These are phyloP conservation scores for Dryadomyces quercus-mongolicae DNA, from an alignment of 2,329 filamentous ascomycete species.

Conservation along the genomic window DNA sequence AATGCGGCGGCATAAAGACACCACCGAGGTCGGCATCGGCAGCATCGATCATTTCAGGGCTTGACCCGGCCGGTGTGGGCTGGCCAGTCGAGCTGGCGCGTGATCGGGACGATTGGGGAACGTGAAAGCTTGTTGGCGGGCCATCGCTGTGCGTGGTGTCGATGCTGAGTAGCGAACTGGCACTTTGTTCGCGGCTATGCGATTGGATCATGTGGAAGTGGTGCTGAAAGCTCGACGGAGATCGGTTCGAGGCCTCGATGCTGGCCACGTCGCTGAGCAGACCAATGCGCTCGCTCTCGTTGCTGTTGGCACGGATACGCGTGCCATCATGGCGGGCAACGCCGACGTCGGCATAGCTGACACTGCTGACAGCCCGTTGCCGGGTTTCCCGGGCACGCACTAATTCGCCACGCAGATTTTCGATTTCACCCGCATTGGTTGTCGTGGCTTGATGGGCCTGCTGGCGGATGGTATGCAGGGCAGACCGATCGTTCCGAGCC, in stretches of 20 bases:
- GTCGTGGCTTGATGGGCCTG: conserved; percentile 35
- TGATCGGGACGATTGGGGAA: conserved; percentile 23
- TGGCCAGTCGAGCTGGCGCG: conserved; percentile 15
- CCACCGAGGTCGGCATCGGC: conserved; percentile 33
- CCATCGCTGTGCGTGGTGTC: conserved; percentile 20
- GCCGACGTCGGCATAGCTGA: conserved; percentile 65
- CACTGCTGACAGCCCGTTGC: conserved; percentile 58
- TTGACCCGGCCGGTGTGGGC: conserved; percentile 36
- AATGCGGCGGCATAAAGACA: conserved; percentile 27
- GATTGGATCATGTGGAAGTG: conserved; percentile 7
- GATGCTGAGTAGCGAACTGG: conserved; percentile 44
- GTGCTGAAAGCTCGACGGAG: conserved; percentile 15
- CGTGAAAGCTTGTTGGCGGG: neutral
- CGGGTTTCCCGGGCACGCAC: conserved; percentile 45
- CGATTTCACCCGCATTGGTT: conserved; percentile 41
- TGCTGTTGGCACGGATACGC: conserved; percentile 58
- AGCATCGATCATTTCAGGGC: conserved; percentile 37
- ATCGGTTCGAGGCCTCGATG: conserved; percentile 30
- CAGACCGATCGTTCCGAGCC: conserved; percentile 53
- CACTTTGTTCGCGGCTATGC: conserved; percentile 33
- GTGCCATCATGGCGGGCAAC: conserved; percentile 69
- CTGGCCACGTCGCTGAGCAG: conserved; percentile 61
- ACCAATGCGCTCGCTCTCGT: conserved; percentile 59
- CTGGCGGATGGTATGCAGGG: conserved; percentile 54
- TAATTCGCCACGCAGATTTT: conserved; percentile 45